phyloP scores from a whole-genome alignment of 371 early-diverging fungal species.

The Mortierella polycephala region DNA sequence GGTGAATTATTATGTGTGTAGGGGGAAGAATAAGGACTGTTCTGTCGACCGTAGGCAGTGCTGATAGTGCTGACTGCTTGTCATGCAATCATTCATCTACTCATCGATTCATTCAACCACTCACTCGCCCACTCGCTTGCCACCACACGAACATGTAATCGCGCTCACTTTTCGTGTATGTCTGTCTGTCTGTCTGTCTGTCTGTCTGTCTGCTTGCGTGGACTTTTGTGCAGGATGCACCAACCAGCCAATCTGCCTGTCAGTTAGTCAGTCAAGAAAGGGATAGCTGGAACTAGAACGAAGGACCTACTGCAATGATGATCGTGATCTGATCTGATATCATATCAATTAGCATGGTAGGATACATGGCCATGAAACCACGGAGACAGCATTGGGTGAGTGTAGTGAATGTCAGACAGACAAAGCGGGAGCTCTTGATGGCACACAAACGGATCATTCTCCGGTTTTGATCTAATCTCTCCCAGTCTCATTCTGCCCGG shows the following conservation, averaged over 20 bases:
- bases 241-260: no score
- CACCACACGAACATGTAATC: not conserved
- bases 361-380: no score
- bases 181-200: not conserved
- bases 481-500: not conserved
- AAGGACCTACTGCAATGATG: not conserved
- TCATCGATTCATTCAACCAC: no score
- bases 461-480: not conserved
- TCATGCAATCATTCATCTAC: no score
- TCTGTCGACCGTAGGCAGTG: no score
- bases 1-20: not conserved
- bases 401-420: not conserved
- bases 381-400: not conserved
- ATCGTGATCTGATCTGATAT: constrained; percentile 13
- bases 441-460: not conserved
- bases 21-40: not conserved
- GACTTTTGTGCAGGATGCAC: no score
- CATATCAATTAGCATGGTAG: not conserved
- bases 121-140: no score
- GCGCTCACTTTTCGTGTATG: not conserved
- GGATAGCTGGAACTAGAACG: no score
- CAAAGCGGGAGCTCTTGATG: not conserved
- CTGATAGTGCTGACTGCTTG: no score
- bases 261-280: no score
- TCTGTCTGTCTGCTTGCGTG: not conserved